Evolutionary conservation across 176 grass and related monocot genomes (phyloP).

Genomic region (Areca catechu): DNA sequence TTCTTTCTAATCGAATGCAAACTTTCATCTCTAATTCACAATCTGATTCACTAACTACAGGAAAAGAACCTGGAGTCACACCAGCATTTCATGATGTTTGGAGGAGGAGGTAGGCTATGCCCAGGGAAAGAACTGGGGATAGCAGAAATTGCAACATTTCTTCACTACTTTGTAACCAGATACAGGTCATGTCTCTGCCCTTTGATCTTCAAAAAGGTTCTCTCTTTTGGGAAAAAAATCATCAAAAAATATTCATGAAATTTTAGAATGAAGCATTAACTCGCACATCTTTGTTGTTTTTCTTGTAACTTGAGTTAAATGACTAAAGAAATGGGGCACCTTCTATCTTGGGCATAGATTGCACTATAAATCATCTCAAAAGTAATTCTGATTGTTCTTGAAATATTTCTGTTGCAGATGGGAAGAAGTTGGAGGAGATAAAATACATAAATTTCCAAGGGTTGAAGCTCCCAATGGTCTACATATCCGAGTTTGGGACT

Average conservation of each 20-base stretch:
- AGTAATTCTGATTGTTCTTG: no score
- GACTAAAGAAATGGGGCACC: no score
- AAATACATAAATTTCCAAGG: slow-evolving; percentile 77
- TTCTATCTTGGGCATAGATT: no score
- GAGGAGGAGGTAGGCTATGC: slow-evolving; percentile 83
- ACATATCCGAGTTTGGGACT: slow-evolving; percentile 55
- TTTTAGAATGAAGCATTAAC: no score
- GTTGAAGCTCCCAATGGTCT: slow-evolving; percentile 88
- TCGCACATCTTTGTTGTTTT: no score
- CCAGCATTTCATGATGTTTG: slow-evolving; percentile 93
- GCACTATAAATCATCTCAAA: no score
- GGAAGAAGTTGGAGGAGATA: slow-evolving; percentile 66
- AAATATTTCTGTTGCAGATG: slow-evolving; percentile 46
- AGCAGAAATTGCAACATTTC: slow-evolving; percentile 76
- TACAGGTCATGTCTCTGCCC: slow-evolving; percentile 47
- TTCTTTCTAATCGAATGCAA: no score
- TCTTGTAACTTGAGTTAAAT: no score
- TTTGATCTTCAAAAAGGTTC: no score
- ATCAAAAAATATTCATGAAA: no score
- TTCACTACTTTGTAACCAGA: slow-evolving; percentile 82
- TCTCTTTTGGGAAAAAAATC: no score
- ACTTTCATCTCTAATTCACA: slow-evolving; percentile 2
- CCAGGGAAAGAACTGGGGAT: slow-evolving; percentile 87
- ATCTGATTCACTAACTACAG: slow-evolving; percentile 25
- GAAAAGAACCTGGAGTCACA: slow-evolving; percentile 71